Percentiles rank a stretch among this genome's conserved stretches.
Conservation (phyloP, 768 basidiomycete genomes). For the Gymnopilus dilepis region DNA sequence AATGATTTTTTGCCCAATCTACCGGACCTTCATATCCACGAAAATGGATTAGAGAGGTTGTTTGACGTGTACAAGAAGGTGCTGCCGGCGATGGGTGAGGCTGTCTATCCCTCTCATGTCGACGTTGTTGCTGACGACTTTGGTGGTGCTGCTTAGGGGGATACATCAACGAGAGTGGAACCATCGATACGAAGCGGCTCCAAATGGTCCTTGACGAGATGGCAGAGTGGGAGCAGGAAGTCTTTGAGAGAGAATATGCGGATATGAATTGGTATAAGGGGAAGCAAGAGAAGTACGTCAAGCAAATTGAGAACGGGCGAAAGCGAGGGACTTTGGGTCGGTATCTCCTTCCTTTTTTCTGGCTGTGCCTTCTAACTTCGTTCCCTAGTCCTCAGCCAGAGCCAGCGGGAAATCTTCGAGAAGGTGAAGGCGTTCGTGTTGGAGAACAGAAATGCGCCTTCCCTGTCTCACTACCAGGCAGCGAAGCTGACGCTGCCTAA, state of each 20-base stretch:
- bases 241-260: conserved; percentile 90
- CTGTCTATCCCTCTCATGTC: neutral
- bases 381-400: conserved; percentile 65
- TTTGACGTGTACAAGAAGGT: conserved; percentile 97
- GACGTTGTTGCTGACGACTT: neutral
- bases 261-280: conserved; percentile 95
- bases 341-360: conserved; percentile 25
- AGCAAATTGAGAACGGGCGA: conserved; percentile 65
- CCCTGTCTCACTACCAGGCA: conserved; percentile 36
- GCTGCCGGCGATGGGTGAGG: conserved; percentile 73
- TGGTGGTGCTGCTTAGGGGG: conserved; percentile 58
- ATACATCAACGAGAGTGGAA: conserved; percentile 90
- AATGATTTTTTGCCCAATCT: conserved; percentile 98
- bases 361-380: neutral
- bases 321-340: conserved; percentile 69
- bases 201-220: conserved; percentile 91
- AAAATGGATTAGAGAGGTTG: conserved; percentile 90
- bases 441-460: conserved; percentile 41
- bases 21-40: conserved; percentile 96
- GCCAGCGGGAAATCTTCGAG: conserved; percentile 81
- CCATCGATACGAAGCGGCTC: conserved; percentile 77
- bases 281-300: conserved; percentile 79
- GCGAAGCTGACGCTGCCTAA: conserved; percentile 73
- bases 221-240: conserved; percentile 83
- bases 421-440: conserved; percentile 78